These are phyloP conservation scores for Aspergillus heteromorphus DNA, from an alignment of 495 filamentous ascomycete genomes.

Conservation along the genomic window DNA sequence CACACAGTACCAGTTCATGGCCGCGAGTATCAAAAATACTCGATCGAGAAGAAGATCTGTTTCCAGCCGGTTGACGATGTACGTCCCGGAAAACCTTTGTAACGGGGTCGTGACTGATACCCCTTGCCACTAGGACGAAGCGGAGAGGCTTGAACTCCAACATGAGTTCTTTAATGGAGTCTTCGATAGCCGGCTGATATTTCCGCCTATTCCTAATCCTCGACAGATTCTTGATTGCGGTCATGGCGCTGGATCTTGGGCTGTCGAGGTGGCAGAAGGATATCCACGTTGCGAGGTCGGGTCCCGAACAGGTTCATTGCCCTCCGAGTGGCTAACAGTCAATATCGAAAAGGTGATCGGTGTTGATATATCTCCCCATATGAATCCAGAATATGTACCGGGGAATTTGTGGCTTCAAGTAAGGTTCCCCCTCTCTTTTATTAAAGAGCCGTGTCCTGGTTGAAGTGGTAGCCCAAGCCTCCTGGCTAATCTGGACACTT, in stretches of 20 bases:
- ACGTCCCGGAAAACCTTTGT: constrained; percentile 16
- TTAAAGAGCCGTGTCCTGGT: not conserved
- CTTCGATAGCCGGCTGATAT: constrained; percentile 73
- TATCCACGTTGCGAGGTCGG: constrained; percentile 70
- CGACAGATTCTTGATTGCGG: constrained; percentile 72
- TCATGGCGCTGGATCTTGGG: constrained; percentile 62
- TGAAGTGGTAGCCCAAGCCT: not conserved
- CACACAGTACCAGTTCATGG: constrained; percentile 61
- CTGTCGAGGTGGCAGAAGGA: constrained; percentile 55
- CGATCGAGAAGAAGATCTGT: constrained; percentile 67
- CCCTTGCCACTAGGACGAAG: constrained; percentile 61
- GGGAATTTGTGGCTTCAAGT: constrained; percentile 69
- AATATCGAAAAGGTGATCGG: constrained; percentile 61
- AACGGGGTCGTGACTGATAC: constrained; percentile 10
- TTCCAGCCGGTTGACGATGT: constrained; percentile 86
- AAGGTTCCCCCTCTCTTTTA: constrained; percentile 8
- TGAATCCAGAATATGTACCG: constrained; percentile 62
- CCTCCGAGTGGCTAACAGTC: constrained; percentile 13
- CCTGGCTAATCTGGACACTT: not conserved
- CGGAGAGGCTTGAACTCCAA: constrained; percentile 65
- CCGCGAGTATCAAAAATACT: constrained; percentile 67
- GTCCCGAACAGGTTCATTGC: not conserved
- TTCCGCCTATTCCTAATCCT: constrained; percentile 64
- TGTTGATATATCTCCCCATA: constrained; percentile 72
- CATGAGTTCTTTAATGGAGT: constrained; percentile 65